A percentile compares a stretch with the other conserved stretches of the same genome.
Evolutionary conservation across 768 basidiomycete genomes (phyloP).

Genomic region (Podaxis mareebaensis): DNA sequence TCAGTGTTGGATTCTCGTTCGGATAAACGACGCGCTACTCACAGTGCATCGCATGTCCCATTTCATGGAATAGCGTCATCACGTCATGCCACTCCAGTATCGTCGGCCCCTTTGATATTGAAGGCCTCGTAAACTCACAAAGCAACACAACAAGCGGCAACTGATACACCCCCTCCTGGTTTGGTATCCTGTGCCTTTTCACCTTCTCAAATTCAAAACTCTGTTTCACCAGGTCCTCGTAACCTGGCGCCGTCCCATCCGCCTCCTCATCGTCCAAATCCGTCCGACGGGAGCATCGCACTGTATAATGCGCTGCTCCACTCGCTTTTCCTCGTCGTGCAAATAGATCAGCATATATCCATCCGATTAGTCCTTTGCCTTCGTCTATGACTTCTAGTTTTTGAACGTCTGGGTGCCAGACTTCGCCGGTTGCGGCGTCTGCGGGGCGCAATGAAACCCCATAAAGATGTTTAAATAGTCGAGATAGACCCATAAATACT

Average conservation of each 20-base stretch:
- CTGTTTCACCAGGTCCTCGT: slow-evolving; percentile 41
- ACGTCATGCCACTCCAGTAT: slow-evolving; percentile 92
- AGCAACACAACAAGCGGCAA: slow-evolving; percentile 90
- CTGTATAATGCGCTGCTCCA: slow-evolving; percentile 97
- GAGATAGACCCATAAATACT: slow-evolving; percentile 88
- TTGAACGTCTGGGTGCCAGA: slow-evolving; percentile 86
- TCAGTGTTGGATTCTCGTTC: slow-evolving; percentile 2
- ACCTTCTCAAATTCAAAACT: slow-evolving; percentile 66
- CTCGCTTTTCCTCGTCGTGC: slow-evolving; percentile 80
- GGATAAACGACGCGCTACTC: slow-evolving; percentile 34
- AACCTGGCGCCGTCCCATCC: slow-evolving; percentile 51
- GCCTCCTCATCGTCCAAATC: slow-evolving; percentile 85
- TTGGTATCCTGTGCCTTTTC: slow-evolving; percentile 59
- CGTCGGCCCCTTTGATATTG: slow-evolving; percentile 62
- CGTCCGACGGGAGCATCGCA: slow-evolving; percentile 88
- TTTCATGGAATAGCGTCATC: slow-evolving; percentile 94
- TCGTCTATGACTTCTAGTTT: slow-evolving; percentile 95
- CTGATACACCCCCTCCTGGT: slow-evolving; percentile 74
- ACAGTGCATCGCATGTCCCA: slow-evolving; percentile 99
- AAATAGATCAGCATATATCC: slow-evolving; percentile 95
- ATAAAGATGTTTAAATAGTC: slow-evolving; percentile 84
- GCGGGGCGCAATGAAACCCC: slow-evolving; percentile 82
- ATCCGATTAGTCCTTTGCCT: slow-evolving; percentile 81
- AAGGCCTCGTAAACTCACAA: slow-evolving; percentile 79
- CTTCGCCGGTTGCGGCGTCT: slow-evolving; percentile 71